Evolutionary conservation across 2,329 filamentous ascomycete species (phyloP).

Genomic region (Apiospora koreana): DNA sequence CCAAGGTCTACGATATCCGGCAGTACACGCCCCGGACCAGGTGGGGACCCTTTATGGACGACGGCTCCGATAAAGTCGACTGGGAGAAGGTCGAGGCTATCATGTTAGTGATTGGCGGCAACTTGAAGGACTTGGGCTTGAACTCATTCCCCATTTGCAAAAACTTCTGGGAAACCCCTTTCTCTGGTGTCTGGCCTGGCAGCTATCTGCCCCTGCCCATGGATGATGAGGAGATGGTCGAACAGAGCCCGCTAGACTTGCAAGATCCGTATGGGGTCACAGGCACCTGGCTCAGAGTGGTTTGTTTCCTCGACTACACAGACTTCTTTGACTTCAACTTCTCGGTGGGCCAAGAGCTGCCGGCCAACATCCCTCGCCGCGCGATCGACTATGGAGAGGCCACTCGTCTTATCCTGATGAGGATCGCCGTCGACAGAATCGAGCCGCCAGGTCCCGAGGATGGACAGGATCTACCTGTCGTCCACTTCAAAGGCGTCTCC

Average conservation of each 20-base stretch:
- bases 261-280: slow-evolving; percentile 71
- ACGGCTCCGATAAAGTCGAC: slow-evolving; percentile 64
- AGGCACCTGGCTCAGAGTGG: slow-evolving; percentile 69
- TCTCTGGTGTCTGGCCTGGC: slow-evolving; percentile 54
- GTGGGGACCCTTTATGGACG: slow-evolving; percentile 74
- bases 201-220: slow-evolving; percentile 46
- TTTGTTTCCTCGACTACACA: slow-evolving; percentile 64
- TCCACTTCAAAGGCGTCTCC: slow-evolving; percentile 67
- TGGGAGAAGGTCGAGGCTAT: slow-evolving; percentile 82
- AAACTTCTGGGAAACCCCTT: slow-evolving; percentile 56
- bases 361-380: slow-evolving; percentile 44
- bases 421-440: slow-evolving; percentile 61
- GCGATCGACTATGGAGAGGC: slow-evolving; percentile 66
- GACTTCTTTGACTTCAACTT: slow-evolving; percentile 77
- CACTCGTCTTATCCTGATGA: slow-evolving; percentile 70
- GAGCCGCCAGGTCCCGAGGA: slow-evolving; percentile 60
- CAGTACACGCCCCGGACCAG: slow-evolving; percentile 61
- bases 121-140: slow-evolving; percentile 53
- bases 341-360: slow-evolving; percentile 35
- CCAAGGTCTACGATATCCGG: slow-evolving; percentile 73
- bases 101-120: slow-evolving; percentile 67
- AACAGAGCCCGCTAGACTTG: slow-evolving; percentile 40
- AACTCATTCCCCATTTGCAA: slow-evolving; percentile 46
- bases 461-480: slow-evolving; percentile 60
- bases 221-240: slow-evolving; percentile 32